Evolutionary conservation across 2,329 filamentous ascomycete genomes (phyloP).

Genomic region (Verruconis gallopava): DNA sequence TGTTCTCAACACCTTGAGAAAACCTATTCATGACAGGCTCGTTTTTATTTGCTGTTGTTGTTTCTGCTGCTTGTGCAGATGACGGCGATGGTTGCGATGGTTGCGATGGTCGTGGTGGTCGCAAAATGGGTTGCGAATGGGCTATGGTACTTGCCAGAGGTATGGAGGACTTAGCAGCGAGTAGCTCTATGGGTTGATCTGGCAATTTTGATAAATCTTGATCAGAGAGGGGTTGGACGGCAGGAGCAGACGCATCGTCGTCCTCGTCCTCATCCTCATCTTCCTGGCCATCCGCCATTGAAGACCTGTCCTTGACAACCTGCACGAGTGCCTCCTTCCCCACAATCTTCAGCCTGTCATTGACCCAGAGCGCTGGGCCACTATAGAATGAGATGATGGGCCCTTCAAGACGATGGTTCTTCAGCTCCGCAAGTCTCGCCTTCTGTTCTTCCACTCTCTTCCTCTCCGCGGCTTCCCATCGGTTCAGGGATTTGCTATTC

Average conservation of each 20-base stretch:
- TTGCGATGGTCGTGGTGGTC: no score
- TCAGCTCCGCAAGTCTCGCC: conserved; percentile 73
- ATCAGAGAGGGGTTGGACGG: neutral
- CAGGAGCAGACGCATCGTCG: neutral
- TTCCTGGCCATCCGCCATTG: conserved; percentile 11
- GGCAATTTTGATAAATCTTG: no score
- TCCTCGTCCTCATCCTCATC: neutral
- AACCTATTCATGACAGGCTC: no score
- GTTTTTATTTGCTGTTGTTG: no score
- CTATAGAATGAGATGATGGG: conserved; percentile 90
- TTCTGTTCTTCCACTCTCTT: conserved; percentile 72
- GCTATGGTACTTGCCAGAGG: neutral
- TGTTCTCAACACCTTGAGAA: no score
- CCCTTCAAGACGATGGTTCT: conserved; percentile 74
- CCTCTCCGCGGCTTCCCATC: conserved; percentile 90
- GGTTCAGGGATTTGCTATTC: conserved; percentile 80
- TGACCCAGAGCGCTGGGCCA: conserved; percentile 71
- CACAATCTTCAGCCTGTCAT: conserved; percentile 59
- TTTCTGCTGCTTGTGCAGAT: no score
- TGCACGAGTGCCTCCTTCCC: conserved; percentile 35
- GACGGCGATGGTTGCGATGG: no score
- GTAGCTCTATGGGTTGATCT: neutral
- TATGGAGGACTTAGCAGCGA: neutral
- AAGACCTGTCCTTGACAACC: conserved; percentile 21
- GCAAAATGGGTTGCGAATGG: neutral